Conservation (phyloP, 345 rosid species). For the Ceriops zippeliana region DNA sequence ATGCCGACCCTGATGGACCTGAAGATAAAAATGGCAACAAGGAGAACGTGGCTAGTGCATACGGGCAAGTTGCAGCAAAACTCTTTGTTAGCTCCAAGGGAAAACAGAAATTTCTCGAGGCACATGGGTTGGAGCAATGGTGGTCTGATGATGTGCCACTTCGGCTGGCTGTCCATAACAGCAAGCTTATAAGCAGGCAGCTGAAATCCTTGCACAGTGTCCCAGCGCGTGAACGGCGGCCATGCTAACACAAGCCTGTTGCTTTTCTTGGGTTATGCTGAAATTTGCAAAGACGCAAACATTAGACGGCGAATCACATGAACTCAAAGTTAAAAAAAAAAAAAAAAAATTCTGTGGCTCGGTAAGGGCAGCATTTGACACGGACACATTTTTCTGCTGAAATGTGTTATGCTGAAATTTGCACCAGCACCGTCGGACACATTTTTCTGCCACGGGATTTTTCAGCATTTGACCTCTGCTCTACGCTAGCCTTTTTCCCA, state of each 20-base stretch:
- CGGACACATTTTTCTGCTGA: too few species aligned
- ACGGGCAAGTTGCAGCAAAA: conserved; percentile 64
- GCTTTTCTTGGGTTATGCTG: neutral
- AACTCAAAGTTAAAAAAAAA: neutral
- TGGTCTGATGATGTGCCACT: conserved; percentile 90
- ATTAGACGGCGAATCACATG: neutral
- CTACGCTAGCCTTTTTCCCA: too few species aligned
- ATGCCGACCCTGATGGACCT: conserved; percentile 50
- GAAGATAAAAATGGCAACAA: conserved; percentile 34
- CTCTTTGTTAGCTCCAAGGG: conserved; percentile 89
- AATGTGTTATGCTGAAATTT: too few species aligned
- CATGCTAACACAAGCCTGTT: conserved; percentile 5
- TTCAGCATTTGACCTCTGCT: too few species aligned
- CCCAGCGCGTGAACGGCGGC: conserved; percentile 27
- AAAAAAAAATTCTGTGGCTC: too few species aligned
- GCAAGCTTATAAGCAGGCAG: conserved; percentile 84
- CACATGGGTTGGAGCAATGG: conserved; percentile 96
- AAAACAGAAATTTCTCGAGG: conserved; percentile 89
- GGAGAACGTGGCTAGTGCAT: conserved; percentile 46
- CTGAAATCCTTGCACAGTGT: conserved; percentile 71
- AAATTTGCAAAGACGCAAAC: neutral
- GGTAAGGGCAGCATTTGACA: too few species aligned
- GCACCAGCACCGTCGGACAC: too few species aligned
- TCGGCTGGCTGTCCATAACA: conserved; percentile 58
- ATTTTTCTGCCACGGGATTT: too few species aligned